phyloP scores from a whole-genome alignment of 129 eudicot species.

The Centrapalus pauciflorus region DNA sequence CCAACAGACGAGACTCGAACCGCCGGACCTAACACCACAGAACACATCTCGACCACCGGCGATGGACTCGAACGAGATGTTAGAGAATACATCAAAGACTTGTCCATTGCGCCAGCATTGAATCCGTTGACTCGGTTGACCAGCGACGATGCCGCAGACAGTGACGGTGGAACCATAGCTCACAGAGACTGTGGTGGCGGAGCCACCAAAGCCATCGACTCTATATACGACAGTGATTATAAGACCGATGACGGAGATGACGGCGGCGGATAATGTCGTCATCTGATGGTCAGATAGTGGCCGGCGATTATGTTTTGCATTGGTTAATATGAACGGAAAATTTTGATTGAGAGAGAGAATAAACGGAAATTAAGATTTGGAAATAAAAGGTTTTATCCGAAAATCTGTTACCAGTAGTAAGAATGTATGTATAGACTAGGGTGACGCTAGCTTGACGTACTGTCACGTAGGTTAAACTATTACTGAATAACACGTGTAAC shows the following conservation, averaged over 20 bases:
- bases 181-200: conserved; percentile 69
- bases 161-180: conserved; percentile 61
- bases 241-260: conserved; percentile 15
- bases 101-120: conserved; percentile 53
- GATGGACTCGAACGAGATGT: conserved; percentile 59
- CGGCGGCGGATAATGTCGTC: conserved; percentile 36
- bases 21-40: conserved; percentile 82
- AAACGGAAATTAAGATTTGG: not conserved
- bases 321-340: conserved; percentile 31
- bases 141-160: conserved; percentile 71
- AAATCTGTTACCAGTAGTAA: not conserved
- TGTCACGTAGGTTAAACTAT: conserved; percentile 2
- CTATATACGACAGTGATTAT: conserved; percentile 14
- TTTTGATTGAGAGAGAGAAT: conserved; percentile 11
- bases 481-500: conserved; percentile 21
- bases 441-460: conserved; percentile 17
- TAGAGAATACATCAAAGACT: conserved; percentile 23
- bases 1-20: conserved; percentile 68
- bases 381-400: not conserved
- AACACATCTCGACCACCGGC: conserved; percentile 73
- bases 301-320: conserved; percentile 28
- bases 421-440: conserved; percentile 29
- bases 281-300: conserved; percentile 24
- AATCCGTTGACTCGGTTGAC: conserved; percentile 42
- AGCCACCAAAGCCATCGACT: conserved; percentile 58